These are phyloP conservation scores for Fusarium nanum DNA, from an alignment of 2,329 filamentous ascomycete species.

Conservation along the genomic window DNA sequence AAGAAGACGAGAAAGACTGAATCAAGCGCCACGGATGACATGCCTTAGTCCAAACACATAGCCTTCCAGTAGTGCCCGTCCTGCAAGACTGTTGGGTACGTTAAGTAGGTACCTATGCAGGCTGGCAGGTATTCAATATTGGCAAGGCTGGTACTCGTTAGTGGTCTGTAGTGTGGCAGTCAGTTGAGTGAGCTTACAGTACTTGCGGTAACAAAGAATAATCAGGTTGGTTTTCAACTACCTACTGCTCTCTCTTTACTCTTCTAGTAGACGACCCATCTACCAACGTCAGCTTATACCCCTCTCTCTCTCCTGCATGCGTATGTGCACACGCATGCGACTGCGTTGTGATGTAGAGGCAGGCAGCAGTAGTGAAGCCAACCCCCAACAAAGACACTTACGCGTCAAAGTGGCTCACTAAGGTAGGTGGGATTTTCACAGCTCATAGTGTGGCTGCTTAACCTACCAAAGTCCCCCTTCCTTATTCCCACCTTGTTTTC, in stretches of 20 bases:
- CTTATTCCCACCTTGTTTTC: neutral
- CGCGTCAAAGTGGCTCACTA: slow-evolving; percentile 24
- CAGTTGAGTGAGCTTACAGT: slow-evolving; percentile 1
- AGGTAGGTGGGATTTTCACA: neutral
- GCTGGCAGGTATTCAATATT: neutral
- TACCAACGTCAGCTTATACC: slow-evolving; percentile 26
- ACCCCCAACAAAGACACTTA: slow-evolving; percentile 20
- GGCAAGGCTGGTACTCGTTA: slow-evolving; percentile 5
- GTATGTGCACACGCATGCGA: slow-evolving; percentile 1
- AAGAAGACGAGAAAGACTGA: neutral
- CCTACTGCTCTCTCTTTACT: neutral
- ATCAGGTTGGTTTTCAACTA: neutral
- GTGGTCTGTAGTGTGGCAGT: neutral
- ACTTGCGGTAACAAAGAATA: neutral
- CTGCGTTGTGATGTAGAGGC: neutral
- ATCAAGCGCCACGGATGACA: neutral
- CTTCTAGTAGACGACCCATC: neutral
- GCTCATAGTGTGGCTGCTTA: neutral
- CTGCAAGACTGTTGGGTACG: neutral
- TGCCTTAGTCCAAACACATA: neutral
- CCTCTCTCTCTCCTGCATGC: slow-evolving; percentile 3
- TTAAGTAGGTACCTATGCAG: neutral
- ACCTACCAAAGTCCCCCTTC: neutral
- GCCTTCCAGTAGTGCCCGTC: neutral
- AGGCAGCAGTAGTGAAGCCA: neutral